phyloP scores from a whole-genome alignment of 176 grass and related monocot species.

The Coix lacrymajobi region DNA sequence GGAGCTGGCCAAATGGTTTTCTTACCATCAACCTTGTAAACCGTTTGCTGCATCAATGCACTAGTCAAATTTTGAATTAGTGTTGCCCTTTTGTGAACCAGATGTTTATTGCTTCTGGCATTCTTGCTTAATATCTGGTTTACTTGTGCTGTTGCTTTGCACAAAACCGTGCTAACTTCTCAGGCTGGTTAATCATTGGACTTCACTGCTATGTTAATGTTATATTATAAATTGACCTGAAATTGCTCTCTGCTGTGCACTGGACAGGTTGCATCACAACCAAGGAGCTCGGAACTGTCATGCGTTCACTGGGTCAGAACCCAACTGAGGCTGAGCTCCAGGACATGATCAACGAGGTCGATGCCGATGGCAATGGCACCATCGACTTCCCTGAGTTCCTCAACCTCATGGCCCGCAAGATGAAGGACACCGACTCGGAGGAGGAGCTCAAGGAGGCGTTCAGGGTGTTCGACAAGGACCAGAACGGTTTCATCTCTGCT shows the following conservation, averaged over 20 bases:
- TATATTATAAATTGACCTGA: neutral
- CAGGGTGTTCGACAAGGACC: constrained; percentile 94
- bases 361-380: constrained; percentile 85
- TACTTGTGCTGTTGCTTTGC: neutral
- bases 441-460: constrained; percentile 97
- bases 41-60: neutral
- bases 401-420: constrained; percentile 95
- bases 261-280: constrained; percentile 89
- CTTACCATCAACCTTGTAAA: neutral
- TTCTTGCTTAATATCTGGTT: neutral
- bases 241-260: neutral
- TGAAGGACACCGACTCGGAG: constrained; percentile 94
- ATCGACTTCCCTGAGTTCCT: constrained; percentile 95
- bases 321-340: constrained; percentile 92
- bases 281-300: constrained; percentile 92
- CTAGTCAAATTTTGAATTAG: neutral
- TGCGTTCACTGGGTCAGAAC: constrained; percentile 92
- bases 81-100: neutral
- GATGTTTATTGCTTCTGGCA: neutral
- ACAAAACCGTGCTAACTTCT: neutral
- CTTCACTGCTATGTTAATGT: neutral
- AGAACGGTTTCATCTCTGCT: constrained; percentile 92
- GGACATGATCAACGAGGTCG: constrained; percentile 96
- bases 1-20: neutral
- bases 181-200: neutral